Evolutionary conservation across 2,329 filamentous ascomycete species (phyloP), one percentile per base, ranked within the genome.

Genomic region (Fusarium buxicola): DNA sequence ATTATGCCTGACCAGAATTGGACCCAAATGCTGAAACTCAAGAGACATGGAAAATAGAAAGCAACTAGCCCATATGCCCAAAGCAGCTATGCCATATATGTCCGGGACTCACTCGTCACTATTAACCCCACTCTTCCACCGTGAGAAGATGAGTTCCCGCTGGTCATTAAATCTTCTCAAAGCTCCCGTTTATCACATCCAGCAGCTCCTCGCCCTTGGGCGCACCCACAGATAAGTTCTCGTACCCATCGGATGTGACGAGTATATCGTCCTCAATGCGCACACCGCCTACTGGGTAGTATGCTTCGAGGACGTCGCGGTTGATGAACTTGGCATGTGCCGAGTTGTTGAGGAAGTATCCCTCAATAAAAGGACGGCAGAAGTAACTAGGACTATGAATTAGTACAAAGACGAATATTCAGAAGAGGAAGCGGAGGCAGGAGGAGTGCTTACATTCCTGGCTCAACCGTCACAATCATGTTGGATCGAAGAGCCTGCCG

Each of bases 261-360:
- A 95, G 81, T 34, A 98, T 84, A 74, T 94, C 92, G 72, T 98
- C 93, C 78, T 99, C 95, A 60, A 98, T 96, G 41, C 95, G 86
- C 24, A 97, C 92, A 30, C 95, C 95, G 13, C 94, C 95, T 1
- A 98, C 89, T 24, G 78, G 80, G 80, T 91, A 94, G 74, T 90
- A 94, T 61, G 79, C 80, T 58, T 88, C 86, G 44, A 95, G 77
- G 6, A 89, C 83, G 6, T 82, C 80, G 65, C 80, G 78, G 75
- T 94, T 84, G 70, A 95, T 89, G 68, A 85, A 91, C 56, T 82
- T 81, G 34, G 82, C 80, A 72, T 90, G 87, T 53, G 80, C 77
- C 3, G 82, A 77, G 56, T 85, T 81, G 47, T 83, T 80, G 68
- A 90, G 81, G 72, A 91, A 85, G 72, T 88, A 89, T 16, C 86